Evolutionary conservation across 2,329 filamentous ascomycete genomes (phyloP).

Genomic region (Chlorencoelia australis): DNA sequence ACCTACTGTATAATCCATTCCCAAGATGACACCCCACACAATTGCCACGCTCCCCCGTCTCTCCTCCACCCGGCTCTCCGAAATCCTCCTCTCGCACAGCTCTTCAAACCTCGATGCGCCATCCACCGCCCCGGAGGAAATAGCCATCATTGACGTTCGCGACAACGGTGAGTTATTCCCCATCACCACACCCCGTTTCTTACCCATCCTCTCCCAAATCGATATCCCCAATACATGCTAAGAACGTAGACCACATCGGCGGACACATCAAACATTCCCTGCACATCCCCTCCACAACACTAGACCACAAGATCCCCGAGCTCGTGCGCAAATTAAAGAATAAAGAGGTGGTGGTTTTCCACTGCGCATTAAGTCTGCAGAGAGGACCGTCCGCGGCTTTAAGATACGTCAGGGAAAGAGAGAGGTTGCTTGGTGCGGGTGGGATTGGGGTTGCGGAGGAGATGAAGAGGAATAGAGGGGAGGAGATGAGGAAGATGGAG

Average conservation of each 20-base stretch:
- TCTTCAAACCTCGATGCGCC: conserved; percentile 19
- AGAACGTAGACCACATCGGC: conserved; percentile 75
- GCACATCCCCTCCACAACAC: conserved; percentile 62
- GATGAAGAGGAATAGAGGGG: conserved; percentile 14
- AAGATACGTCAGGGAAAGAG: conserved; percentile 63
- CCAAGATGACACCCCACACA: conserved; percentile 17
- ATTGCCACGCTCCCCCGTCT: conserved; percentile 23
- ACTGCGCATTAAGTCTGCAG: conserved; percentile 88
- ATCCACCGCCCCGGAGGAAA: conserved; percentile 22
- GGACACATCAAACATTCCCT: conserved; percentile 74
- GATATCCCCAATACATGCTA: neutral
- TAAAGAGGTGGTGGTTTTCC: conserved; percentile 82
- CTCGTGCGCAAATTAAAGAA: conserved; percentile 68
- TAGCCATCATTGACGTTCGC: conserved; percentile 81
- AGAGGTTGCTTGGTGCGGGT: conserved; percentile 32
- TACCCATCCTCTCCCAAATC: neutral
- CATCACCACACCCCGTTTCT: neutral
- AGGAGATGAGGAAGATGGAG: conserved; percentile 15
- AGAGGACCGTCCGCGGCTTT: conserved; percentile 78
- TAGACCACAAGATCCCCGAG: conserved; percentile 71
- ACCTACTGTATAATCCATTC: conserved; percentile 3
- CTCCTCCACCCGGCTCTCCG: conserved; percentile 21
- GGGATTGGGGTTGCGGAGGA: conserved; percentile 14
- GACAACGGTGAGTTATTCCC: conserved; percentile 52
- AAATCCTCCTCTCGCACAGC: conserved; percentile 20